Base-by-base conservation (phyloP, 441 rosid species). In the Eutrema salsugineum region DNA sequence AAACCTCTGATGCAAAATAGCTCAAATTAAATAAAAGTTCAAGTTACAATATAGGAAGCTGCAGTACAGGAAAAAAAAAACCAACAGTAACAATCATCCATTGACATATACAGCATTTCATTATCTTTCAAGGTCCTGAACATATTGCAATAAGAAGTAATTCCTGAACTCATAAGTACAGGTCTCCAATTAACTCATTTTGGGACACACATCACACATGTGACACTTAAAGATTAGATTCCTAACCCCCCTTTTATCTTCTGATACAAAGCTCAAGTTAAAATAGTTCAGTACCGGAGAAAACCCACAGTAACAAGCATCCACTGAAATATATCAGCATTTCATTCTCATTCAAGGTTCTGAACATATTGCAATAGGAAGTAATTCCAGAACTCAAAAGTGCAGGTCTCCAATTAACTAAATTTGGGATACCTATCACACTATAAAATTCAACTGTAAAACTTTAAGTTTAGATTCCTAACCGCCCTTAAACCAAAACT, bases 1-100 rank as follows among this genome's bases (percentile, higher is more conserved):
- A 72, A 89, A 93, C 77, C 90, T 87, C 98, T 93, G 87, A 78
- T 72, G 56, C 71, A 78, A 53, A 66, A 63, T 19, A 64, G 49
- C 8, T 56, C 47, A 48, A 54, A 59, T 73, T 24, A 30, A 6
- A 5, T 33, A 74, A 49, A 55, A 27, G 40, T 44, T 43, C 11
- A 5, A 43, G 53, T 36, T 6, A 27, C 53, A 2, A 4, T 2
- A 24, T 4, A 3, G 27, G 27, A 24, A 24, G n/a, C n/a, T 6
- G 35, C 53, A 2, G 27, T 2, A 24, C 27, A 3, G 27, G 27
- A 24, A 24, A 24, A 24, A 24, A 24, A 24, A 24, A 24, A 3
- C 27, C 27, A 24, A 24, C 4, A 24, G 27, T 24, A 2, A 24
- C 27, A 24, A 24, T 3, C 27, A 24, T 24, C 27, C 27, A 24